Evolutionary conservation across 257 asterid genomes (phyloP).

Genomic region (Solanum rostratum): DNA sequence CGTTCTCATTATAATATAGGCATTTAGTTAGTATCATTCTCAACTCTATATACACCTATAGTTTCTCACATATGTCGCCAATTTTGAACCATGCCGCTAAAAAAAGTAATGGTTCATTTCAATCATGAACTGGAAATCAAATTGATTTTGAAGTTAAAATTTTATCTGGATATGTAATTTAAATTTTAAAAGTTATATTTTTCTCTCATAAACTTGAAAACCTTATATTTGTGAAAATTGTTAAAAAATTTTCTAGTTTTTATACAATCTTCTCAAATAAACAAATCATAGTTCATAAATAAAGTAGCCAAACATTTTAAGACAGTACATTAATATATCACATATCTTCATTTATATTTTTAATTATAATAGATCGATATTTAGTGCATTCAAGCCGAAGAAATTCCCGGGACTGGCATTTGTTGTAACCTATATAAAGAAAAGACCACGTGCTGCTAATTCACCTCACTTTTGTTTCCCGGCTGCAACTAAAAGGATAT

Average conservation of each 20-base stretch:
- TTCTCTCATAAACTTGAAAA: not conserved
- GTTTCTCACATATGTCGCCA: no score
- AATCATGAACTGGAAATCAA: no score
- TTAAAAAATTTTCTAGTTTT: not conserved
- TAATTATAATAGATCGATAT: not conserved
- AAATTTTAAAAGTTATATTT: no score
- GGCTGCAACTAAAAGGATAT: not conserved
- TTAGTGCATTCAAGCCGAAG: not conserved
- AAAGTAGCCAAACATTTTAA: not conserved
- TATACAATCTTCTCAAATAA: not conserved
- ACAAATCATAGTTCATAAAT: not conserved
- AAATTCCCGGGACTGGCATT: no score
- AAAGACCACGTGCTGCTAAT: not conserved
- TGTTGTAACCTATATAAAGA: no score
- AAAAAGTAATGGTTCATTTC: no score
- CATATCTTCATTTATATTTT: not conserved
- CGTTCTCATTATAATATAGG: not conserved
- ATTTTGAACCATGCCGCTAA: no score
- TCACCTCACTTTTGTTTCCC: not conserved
- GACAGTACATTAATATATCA: rapidly evolving
- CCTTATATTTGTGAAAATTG: not conserved
- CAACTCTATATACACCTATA: no score
- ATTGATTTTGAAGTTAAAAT: no score
- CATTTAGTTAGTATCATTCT: no score
- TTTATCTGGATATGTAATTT: no score